phyloP scores from a whole-genome alignment of 345 rosid species.

The Ceriops tagal region DNA sequence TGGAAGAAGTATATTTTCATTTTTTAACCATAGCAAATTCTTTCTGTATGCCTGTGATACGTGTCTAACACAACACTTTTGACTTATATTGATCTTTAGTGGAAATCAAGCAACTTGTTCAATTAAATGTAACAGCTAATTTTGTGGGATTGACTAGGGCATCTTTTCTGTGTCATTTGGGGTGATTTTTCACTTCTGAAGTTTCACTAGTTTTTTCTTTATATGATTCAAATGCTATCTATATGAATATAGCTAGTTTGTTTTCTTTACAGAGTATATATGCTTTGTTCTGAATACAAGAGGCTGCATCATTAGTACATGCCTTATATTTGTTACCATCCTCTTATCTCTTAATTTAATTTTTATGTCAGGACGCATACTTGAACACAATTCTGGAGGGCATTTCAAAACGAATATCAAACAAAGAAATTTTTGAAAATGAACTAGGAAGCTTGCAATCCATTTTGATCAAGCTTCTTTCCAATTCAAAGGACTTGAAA shows the following conservation, averaged over 20 bases:
- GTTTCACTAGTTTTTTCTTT: constrained; percentile 2
- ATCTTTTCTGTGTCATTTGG: not conserved
- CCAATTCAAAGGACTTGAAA: constrained; percentile 60
- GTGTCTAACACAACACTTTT: not conserved
- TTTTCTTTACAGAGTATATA: not conserved
- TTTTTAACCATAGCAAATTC: not conserved
- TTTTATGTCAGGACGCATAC: constrained; percentile 51
- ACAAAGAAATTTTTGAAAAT: constrained; percentile 56
- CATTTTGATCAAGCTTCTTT: constrained; percentile 67
- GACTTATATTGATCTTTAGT: not conserved
- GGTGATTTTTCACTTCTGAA: not conserved
- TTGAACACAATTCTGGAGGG: constrained; percentile 54
- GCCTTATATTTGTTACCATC: constrained; percentile 7
- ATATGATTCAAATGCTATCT: not conserved
- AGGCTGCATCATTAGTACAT: not conserved
- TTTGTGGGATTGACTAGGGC: constrained; percentile 2
- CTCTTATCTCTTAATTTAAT: constrained; percentile 21
- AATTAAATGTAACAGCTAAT: not conserved
- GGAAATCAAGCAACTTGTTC: not conserved
- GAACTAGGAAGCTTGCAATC: constrained; percentile 73
- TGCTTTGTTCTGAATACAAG: not conserved
- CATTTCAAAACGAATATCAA: constrained; percentile 39
- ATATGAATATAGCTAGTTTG: not conserved
- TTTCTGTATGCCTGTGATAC: not conserved
- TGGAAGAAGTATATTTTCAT: not conserved